Base-by-base conservation (phyloP, 179 eudicot species). In the Spergularia azorica region DNA sequence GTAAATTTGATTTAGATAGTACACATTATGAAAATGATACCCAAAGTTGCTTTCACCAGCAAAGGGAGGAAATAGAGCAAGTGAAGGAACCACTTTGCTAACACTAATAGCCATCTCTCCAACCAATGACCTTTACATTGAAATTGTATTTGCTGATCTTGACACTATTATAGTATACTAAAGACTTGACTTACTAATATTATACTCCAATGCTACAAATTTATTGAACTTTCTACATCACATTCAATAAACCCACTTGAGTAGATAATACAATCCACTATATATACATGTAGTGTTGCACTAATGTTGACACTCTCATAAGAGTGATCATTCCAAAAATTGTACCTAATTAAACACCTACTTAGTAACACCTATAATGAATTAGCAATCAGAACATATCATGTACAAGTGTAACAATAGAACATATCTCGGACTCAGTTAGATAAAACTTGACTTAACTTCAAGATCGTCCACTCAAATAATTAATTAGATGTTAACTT, bases 81-180 rank as follows among this genome's bases (percentile, higher is more conserved):
- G 82, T 76, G 83, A 76, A 66, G 73, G 73, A 71, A 71, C 76
- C 77, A 76, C 80, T 80, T 76, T 76, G 79, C 76, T 62, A 56
- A 63, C 68, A 52, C 68, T 46, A 7, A 20, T 16, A 63, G 65
- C 70, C 62, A 67, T 72, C 21, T 13, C 67, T 43, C n/a, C 32
- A 13, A 71, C 36, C 20, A 20, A 69, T 58, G 60, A 72, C 55
- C 41, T 72, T 72, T 54, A 77, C 67, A 59, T 21, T 59, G 58
- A 63, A 70, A 68, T 66, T 81, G 74, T 51, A 57, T 58, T 66
- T 51, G 58, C 71, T 61, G 36, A 76, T 81, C 74, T 74, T 72
- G 73, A 72, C 74, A 58, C 71, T 9, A 76, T 39, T 13, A 11
- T 43, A 71, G 11, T 63, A 71, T 59, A 20, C 68, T 59, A 26